These are phyloP conservation scores for Phytophthora crassamura DNA, from an alignment of 352 stramenopile species.

Conservation along the genomic window DNA sequence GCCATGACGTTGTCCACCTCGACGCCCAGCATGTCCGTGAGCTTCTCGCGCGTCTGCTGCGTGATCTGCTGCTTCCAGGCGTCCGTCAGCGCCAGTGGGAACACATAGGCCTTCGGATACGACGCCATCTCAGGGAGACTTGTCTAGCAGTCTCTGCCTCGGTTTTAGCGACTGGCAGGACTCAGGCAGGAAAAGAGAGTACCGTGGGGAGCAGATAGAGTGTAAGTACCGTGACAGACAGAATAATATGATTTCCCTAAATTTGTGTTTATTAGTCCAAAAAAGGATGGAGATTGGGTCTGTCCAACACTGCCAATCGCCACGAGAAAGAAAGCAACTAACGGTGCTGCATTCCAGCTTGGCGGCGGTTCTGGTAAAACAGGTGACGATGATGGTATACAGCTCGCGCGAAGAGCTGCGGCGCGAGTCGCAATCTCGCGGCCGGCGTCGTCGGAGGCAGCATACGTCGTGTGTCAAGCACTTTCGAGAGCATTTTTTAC, in stretches of 20 bases:
- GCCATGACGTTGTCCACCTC: conserved; percentile 88
- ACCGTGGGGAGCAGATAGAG: not conserved
- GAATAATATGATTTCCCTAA: no score
- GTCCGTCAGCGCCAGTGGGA: conserved; percentile 59
- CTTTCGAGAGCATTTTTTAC: no score
- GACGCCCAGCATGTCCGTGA: conserved; percentile 82
- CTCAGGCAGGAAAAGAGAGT: not conserved
- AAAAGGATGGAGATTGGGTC: no score
- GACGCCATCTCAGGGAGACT: conserved; percentile 16
- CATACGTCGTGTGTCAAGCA: not conserved
- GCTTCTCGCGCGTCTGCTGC: conserved; percentile 52
- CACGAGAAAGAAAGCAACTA: conserved; percentile 15
- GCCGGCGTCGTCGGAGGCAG: not conserved
- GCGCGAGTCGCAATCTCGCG: conserved; percentile 15
- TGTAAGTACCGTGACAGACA: not conserved
- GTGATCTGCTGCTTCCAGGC: conserved; percentile 70
- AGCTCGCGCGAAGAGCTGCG: conserved; percentile 4
- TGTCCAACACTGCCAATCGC: conserved; percentile 26
- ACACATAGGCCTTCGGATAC: conserved; percentile 63
- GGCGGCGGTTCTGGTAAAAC: conserved; percentile 30
- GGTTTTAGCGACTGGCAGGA: not conserved
- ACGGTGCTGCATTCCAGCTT: conserved; percentile 5
- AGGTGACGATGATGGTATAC: conserved; percentile 25
- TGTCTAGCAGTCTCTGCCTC: not conserved
- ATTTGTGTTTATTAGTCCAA: no score